Conservation (phyloP, 2,329 filamentous ascomycete genomes). For the Beauveria varroae region DNA sequence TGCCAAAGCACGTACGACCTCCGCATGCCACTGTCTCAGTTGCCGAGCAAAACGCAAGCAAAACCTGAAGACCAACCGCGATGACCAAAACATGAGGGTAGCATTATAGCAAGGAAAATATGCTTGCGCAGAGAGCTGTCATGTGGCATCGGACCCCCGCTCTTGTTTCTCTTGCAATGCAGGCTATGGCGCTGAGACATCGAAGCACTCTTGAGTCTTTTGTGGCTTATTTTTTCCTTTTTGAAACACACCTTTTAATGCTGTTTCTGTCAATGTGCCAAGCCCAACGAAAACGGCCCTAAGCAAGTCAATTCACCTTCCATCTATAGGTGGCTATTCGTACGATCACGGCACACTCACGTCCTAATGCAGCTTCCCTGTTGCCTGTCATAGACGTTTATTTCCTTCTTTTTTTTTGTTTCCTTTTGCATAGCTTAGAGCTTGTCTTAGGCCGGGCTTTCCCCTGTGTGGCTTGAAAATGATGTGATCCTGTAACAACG, state of each 20-base stretch:
- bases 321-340: neutral
- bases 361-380: neutral
- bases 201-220: neutral
- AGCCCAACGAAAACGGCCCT: neutral
- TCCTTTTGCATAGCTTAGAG: neutral
- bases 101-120: neutral
- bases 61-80: neutral
- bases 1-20: neutral
- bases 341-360: neutral
- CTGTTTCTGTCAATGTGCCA: neutral
- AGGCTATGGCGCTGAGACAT: neutral
- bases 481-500: neutral
- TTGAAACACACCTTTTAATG: neutral
- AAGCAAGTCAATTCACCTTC: neutral
- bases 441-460: too few species aligned
- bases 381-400: neutral
- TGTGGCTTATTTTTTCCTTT: neutral
- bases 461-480: neutral
- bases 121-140: neutral
- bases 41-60: neutral
- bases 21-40: slow-evolving; percentile 8
- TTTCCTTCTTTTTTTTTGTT: neutral
- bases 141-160: neutral
- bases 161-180: neutral
- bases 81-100: neutral